These are phyloP conservation scores for Saturnispora mendoncae DNA, from an alignment of 805 yeast species.

Conservation along the genomic window DNA sequence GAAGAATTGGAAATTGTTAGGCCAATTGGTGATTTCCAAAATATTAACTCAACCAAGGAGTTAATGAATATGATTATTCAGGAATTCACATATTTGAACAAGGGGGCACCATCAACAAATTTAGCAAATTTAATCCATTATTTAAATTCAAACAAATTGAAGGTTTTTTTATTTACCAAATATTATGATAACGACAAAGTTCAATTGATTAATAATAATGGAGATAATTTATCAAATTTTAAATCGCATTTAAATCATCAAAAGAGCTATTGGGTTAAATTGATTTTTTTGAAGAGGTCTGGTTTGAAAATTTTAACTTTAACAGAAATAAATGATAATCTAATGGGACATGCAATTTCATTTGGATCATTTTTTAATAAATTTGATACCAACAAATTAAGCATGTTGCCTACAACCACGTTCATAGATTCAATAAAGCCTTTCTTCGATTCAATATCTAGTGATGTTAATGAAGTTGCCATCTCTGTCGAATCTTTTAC, in stretches of 20 bases:
- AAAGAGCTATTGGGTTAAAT: neutral
- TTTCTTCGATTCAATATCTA: neutral
- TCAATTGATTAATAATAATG: neutral
- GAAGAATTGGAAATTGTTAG: neutral
- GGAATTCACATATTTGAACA: no score
- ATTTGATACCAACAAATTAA: neutral
- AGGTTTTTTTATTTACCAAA: constrained; percentile 8
- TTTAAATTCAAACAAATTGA: constrained; percentile 11
- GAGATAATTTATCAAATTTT: neutral
- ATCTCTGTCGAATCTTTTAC: neutral
- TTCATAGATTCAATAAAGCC: constrained; percentile 1
- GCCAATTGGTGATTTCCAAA: neutral
- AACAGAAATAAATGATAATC: neutral
- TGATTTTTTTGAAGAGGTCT: constrained; percentile 11
- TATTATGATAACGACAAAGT: neutral
- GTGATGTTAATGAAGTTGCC: neutral
- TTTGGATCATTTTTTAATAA: neutral
- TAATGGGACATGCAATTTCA: constrained; percentile 3
- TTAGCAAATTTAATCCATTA: constrained; percentile 9
- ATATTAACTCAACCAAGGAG: neutral
- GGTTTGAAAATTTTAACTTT: neutral
- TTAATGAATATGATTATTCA: neutral
- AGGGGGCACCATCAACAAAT: no score
- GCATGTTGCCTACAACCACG: neutral
- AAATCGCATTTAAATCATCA: constrained; percentile 1